Base-by-base conservation (phyloP, 192 early-diverging fungal species). In the Ambispora gerdemannii region DNA sequence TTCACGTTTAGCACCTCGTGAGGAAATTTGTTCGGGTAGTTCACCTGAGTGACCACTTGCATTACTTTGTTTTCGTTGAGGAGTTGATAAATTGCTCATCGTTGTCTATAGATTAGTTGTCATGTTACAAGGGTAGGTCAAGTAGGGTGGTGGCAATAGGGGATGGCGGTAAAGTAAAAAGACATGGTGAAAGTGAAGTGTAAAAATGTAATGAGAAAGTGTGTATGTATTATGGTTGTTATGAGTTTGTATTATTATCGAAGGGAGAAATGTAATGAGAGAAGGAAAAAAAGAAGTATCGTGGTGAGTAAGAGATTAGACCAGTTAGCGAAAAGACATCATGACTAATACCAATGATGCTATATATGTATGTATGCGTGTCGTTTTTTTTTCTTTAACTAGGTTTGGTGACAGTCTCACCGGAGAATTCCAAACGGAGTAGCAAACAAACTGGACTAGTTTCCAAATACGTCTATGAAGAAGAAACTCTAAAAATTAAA, bases 1-100 rank as follows among this genome's bases (percentile, higher is more conserved):
- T 60, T 74, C 74, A 49, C 67, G 63, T 70, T 78, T 82, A 49
- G 35, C 11, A 31, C 68, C 68, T 43, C 56, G 20, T 32, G 53
- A 35, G 49, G 38, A 58, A 7, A 25, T 20, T 59, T 70, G 68
- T 60, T 70, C 55, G 15, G 68, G 50, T 49, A 70, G 22, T 15
- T 70, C 68, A 33, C 17, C 27, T n/a, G 59, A 33, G 36, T 38
- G 52, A 50, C 36, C 28, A 31, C 47, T 36, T 22, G 56, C 55
- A 30, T 47, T 70, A 31, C 68, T 70, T 30, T 25, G 52, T 31
- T 60, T 70, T 70, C 68, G n/a, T 70, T 58, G 55, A 20, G 17
- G 20, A 24, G 24, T 60, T 24, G 53, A 36, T 36, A 33, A 47
- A 47, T 65, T 65, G 47, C 32, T 52, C 6, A 35, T 27, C 8